phyloP scores from a whole-genome alignment of 306 rosid genomes.

The Acacia confusa region DNA sequence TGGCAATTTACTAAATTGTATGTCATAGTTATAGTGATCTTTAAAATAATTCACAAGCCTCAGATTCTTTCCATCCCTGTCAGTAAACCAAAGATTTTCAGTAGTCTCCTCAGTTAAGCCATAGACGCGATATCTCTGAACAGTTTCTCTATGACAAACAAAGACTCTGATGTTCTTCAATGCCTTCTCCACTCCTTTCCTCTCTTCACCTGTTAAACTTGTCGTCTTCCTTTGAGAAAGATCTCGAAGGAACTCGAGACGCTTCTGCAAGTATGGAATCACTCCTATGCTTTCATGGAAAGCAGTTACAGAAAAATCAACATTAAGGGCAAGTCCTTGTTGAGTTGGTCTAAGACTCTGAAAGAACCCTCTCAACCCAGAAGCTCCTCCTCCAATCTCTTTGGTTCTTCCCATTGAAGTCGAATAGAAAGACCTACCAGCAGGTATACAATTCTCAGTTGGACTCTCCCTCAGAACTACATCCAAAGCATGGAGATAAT shows the following conservation, averaged over 20 bases:
- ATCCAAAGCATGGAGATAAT: slow-evolving; percentile 95
- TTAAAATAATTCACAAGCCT: slow-evolving; percentile 82
- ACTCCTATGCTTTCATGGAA: slow-evolving; percentile 97
- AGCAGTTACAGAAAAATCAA: slow-evolving; percentile 92
- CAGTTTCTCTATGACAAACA: slow-evolving; percentile 96
- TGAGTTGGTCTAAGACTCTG: slow-evolving; percentile 98
- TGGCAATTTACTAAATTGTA: slow-evolving; percentile 81
- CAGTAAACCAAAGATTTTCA: slow-evolving; percentile 88
- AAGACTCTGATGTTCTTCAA: slow-evolving; percentile 86
- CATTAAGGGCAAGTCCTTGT: slow-evolving; percentile 93
- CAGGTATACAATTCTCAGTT: slow-evolving; percentile 74
- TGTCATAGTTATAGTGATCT: slow-evolving; percentile 90
- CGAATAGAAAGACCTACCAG: slow-evolving; percentile 86
- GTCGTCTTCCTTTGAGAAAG: slow-evolving; percentile 72
- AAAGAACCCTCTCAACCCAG: slow-evolving; percentile 94
- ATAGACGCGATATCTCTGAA: slow-evolving; percentile 84
- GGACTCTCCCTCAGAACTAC: slow-evolving; percentile 87
- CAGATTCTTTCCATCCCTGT: slow-evolving; percentile 80
- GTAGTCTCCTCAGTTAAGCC: slow-evolving; percentile 93
- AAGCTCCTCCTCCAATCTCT: slow-evolving; percentile 94
- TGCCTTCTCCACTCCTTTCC: slow-evolving; percentile 84
- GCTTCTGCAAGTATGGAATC: slow-evolving; percentile 84
- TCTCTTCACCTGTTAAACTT: slow-evolving; percentile 60
- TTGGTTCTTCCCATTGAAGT: slow-evolving; percentile 79
- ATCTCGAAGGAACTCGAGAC: slow-evolving; percentile 78